These are phyloP conservation scores for Ambrosiella beaveri DNA, from an alignment of 2,329 filamentous ascomycete species.

Conservation along the genomic window DNA sequence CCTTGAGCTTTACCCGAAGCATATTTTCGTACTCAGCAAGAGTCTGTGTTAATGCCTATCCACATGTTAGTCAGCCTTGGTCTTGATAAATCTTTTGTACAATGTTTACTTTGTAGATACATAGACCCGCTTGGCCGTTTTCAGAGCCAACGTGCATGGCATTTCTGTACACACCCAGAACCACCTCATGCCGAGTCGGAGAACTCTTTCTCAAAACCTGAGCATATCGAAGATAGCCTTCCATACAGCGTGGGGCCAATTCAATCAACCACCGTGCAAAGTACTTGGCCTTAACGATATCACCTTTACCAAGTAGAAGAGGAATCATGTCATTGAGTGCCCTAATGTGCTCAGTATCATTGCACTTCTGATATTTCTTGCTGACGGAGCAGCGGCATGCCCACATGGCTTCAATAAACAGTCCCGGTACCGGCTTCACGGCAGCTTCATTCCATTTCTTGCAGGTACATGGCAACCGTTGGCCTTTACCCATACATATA, in stretches of 20 bases:
- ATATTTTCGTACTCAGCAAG: too few species aligned
- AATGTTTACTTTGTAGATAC: too few species aligned
- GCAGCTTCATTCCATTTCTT: constrained; percentile 24
- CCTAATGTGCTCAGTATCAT: constrained; percentile 22
- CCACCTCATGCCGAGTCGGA: constrained; percentile 21
- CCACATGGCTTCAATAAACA: constrained; percentile 27
- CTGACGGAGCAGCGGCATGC: constrained; percentile 23
- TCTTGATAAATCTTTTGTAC: too few species aligned
- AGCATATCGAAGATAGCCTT: constrained; percentile 27
- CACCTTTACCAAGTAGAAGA: constrained; percentile 21
- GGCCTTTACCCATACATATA: constrained; percentile 20
- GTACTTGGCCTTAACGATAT: constrained; percentile 22
- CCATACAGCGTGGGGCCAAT: constrained; percentile 24
- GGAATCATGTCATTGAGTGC: constrained; percentile 26
- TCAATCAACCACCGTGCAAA: constrained; percentile 29
- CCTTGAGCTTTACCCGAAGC: too few species aligned
- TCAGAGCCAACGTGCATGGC: constrained; percentile 12
- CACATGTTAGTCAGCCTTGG: too few species aligned
- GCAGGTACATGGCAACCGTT: constrained; percentile 23
- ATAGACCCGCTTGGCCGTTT: too few species aligned
- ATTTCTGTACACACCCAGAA: constrained; percentile 2
- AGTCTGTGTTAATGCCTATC: too few species aligned
- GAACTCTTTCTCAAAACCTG: constrained; percentile 24
- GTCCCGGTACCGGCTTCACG: constrained; percentile 10
- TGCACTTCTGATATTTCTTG: constrained; percentile 24